These are phyloP conservation scores for Leptodontidium sp. DNA, from an alignment of 2,329 filamentous ascomycete species.

Conservation along the genomic window DNA sequence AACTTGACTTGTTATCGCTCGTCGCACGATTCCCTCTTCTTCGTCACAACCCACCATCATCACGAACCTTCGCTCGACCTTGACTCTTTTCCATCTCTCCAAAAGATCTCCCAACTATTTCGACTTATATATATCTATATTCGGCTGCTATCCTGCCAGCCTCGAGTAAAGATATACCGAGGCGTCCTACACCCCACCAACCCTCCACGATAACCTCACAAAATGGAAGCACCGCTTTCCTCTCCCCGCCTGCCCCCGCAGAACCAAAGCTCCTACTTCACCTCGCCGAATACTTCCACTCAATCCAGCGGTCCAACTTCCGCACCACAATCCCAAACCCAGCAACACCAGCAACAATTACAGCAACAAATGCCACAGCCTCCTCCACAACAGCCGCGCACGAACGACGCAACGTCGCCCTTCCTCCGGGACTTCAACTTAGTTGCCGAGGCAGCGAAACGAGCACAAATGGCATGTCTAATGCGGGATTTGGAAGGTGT, in stretches of 20 bases:
- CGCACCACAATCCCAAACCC: constrained; percentile 33
- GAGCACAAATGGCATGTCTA: constrained; percentile 88
- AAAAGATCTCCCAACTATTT: background rate
- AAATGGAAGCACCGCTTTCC: constrained; percentile 50
- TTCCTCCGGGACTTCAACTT: constrained; percentile 86
- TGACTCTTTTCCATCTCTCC: background rate
- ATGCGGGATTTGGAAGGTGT: constrained; percentile 80
- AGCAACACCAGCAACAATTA: constrained; percentile 5
- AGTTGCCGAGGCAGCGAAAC: constrained; percentile 90
- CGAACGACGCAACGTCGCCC: constrained; percentile 61
- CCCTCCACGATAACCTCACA: constrained; percentile 10
- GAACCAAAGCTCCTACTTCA: constrained; percentile 37
- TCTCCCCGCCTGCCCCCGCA: constrained; percentile 41
- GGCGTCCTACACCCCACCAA: constrained; percentile 6
- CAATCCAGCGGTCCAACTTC: constrained; percentile 33
- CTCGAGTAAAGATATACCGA: constrained; percentile 12
- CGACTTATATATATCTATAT: too few relatives aligned
- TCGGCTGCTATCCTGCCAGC: background rate
- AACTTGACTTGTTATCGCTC: constrained; percentile 7
- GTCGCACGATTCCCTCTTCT: background rate
- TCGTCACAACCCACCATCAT: background rate
- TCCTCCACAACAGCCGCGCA: constrained; percentile 41
- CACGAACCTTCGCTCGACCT: background rate
- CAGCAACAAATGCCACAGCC: constrained; percentile 31
- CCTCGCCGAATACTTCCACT: constrained; percentile 32